These are phyloP conservation scores for Zasmidium citrigriseum DNA, from an alignment of 2,329 filamentous ascomycete species.

Conservation along the genomic window DNA sequence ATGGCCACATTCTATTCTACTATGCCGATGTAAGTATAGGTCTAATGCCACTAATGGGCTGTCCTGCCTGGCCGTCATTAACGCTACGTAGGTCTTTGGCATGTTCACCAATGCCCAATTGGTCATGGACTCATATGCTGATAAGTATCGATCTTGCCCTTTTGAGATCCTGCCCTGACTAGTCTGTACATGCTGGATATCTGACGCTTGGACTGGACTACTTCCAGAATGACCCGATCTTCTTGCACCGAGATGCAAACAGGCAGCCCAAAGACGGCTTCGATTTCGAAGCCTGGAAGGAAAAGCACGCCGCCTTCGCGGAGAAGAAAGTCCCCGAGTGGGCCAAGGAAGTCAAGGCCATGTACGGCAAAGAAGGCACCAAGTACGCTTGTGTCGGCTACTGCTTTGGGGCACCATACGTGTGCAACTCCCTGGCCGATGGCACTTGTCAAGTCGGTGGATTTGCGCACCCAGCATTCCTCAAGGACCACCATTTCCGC, in stretches of 20 bases:
- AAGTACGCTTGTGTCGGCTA: slow-evolving; percentile 46
- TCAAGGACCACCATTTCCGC: slow-evolving; percentile 43
- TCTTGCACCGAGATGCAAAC: slow-evolving; percentile 28
- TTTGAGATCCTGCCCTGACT: background rate
- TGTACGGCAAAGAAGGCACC: slow-evolving; percentile 38
- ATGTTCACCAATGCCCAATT: slow-evolving; percentile 26
- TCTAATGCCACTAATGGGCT: background rate
- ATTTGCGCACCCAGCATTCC: slow-evolving; percentile 54
- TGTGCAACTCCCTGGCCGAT: slow-evolving; percentile 37
- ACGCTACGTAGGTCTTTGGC: slow-evolving; percentile 15
- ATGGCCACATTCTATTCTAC: slow-evolving; percentile 25
- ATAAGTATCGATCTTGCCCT: slow-evolving; percentile 4
- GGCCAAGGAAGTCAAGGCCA: slow-evolving; percentile 41
- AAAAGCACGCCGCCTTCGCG: slow-evolving; percentile 48
- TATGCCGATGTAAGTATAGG: slow-evolving; percentile 20
- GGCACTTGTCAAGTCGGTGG: slow-evolving; percentile 46
- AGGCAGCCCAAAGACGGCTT: slow-evolving; percentile 41
- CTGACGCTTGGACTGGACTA: slow-evolving; percentile 24
- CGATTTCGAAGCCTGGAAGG: slow-evolving; percentile 52
- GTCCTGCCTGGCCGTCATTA: no score
- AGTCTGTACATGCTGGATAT: slow-evolving; percentile 23
- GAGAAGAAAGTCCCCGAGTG: slow-evolving; percentile 47
- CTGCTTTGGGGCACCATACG: slow-evolving; percentile 37
- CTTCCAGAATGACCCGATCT: slow-evolving; percentile 24
- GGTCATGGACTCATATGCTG: slow-evolving; percentile 25